Evolutionary conservation across 768 basidiomycete genomes (phyloP), one percentile per base, ranked within the genome.

Genomic region (Leucocoprinus leucothites): DNA sequence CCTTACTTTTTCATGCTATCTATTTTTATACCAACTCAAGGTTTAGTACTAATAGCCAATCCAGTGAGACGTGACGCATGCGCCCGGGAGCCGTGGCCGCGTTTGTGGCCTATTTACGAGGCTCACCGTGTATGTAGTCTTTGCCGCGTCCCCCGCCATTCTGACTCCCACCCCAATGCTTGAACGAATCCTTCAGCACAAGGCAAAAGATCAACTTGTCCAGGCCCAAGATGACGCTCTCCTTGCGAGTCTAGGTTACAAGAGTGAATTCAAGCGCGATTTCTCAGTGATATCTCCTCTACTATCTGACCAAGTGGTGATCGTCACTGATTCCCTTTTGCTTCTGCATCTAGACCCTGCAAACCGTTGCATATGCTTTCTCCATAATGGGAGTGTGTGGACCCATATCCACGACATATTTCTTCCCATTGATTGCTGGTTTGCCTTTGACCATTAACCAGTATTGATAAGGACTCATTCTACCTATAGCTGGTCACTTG

Each of bases 401-500:
- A 6, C 80, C 81, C 1, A 80, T 84, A 6, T 69, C 82, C 1
- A 79, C 82, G 3, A 81, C 79, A 8, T 72, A 80, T 45, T 75
- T 73, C 3, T 84, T 84, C 63, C 75, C 75, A 11, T 73, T 84
- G 9, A 64, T 72, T 2, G 75, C 80, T 52, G 82, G 82, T 81
- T 45, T n/a, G 75, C n/a, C 24, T n/a, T 25, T 44, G 5, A 28
- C 14, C n/a, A 22, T 34, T 43, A n/a, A n/a, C 24, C 24, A 31
- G 13, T 40, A 21, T 9, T 31, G 22, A 16, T n/a, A n/a, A n/a
- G n/a, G 4, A 53, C n/a, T n/a, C n/a, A n/a, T n/a, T n/a, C n/a
- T n/a, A n/a, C n/a, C n/a, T n/a, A n/a, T n/a, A 84, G 82, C 80
- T 48, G 83, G 83, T 7, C 82, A 85, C 63, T 79, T 82, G n/a